phyloP scores from a whole-genome alignment of 1,139 yeast species.

The Pichia sp. region DNA sequence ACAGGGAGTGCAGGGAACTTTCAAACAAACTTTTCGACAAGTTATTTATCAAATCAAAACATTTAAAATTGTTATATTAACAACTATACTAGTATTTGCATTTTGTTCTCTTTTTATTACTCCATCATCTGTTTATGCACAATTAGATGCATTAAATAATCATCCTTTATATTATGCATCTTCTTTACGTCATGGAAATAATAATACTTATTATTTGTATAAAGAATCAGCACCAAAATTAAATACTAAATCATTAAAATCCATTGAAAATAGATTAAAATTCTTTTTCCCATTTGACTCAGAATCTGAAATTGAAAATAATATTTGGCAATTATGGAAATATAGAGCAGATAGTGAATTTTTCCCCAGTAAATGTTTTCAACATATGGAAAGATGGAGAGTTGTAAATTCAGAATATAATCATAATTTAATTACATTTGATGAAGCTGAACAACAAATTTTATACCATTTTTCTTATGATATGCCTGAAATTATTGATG shows the following conservation, averaged over 20 bases:
- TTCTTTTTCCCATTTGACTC: conserved; percentile 66
- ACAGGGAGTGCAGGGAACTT: neutral
- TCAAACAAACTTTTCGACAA: neutral
- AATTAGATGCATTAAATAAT: conserved; percentile 8
- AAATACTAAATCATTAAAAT: conserved; percentile 21
- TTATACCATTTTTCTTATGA: conserved; percentile 42
- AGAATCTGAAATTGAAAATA: conserved; percentile 48
- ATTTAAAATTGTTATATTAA: conserved; percentile 4
- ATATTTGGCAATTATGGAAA: conserved; percentile 96
- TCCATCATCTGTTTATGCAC: conserved; percentile 1
- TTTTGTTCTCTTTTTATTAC: conserved; percentile 4
- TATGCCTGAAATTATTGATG: conserved; percentile 56
- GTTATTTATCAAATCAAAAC: neutral
- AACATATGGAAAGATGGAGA: conserved; percentile 46
- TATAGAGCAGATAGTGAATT: conserved; percentile 49
- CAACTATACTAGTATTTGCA: conserved; percentile 2
- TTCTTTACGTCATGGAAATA: conserved; percentile 1
- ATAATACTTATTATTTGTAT: conserved; percentile 3
- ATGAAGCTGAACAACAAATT: conserved; percentile 50
- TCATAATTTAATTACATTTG: conserved; percentile 58
- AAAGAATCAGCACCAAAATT: conserved; percentile 19
- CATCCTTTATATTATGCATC: conserved; percentile 5
- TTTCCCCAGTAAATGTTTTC: conserved; percentile 47
- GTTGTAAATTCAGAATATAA: conserved; percentile 52
- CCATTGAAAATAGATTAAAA: conserved; percentile 38